Evolutionary conservation across 805 yeast species (phyloP).

Genomic region (Saturnispora mendoncae): DNA sequence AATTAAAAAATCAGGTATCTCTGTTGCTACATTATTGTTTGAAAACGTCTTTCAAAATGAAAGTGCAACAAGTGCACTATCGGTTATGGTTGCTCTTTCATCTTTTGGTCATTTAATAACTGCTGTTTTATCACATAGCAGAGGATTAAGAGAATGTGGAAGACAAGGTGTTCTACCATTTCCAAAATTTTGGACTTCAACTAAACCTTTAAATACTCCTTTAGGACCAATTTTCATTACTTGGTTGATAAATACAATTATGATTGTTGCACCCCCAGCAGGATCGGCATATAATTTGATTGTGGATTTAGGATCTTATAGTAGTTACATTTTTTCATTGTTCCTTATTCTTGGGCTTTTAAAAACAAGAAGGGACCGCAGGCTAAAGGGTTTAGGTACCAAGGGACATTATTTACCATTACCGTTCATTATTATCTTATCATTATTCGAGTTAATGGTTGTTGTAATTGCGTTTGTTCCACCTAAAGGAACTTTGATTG

Average conservation of each 20-base stretch:
- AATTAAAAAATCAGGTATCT: slow-evolving; percentile 50
- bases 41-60: slow-evolving; percentile 55
- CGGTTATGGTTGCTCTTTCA: slow-evolving; percentile 72
- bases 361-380: slow-evolving; percentile 31
- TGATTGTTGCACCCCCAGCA: slow-evolving; percentile 74
- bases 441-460: slow-evolving; percentile 31
- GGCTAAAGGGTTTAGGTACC: slow-evolving; percentile 27
- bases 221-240: slow-evolving; percentile 66
- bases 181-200: slow-evolving; percentile 59
- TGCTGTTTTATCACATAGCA: slow-evolving; percentile 74
- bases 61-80: slow-evolving; percentile 55
- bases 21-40: slow-evolving; percentile 71
- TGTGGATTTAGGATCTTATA: slow-evolving; percentile 71
- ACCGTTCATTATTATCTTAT: slow-evolving; percentile 28
- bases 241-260: slow-evolving; percentile 64
- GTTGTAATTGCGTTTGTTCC: slow-evolving; percentile 36
- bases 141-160: slow-evolving; percentile 72
- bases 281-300: slow-evolving; percentile 84
- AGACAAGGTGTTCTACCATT: slow-evolving; percentile 77
- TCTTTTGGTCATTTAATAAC: slow-evolving; percentile 78
- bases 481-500: slow-evolving; percentile 32
- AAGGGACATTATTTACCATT: slow-evolving; percentile 29
- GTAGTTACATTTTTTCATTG: slow-evolving; percentile 67
- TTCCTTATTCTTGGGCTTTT: slow-evolving; percentile 56
- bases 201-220: slow-evolving; percentile 68